A percentile compares a stretch with the other conserved stretches of the same genome.
phyloP scores from a whole-genome alignment of 768 basidiomycete genomes.

The Leccinum subtestaceum region DNA sequence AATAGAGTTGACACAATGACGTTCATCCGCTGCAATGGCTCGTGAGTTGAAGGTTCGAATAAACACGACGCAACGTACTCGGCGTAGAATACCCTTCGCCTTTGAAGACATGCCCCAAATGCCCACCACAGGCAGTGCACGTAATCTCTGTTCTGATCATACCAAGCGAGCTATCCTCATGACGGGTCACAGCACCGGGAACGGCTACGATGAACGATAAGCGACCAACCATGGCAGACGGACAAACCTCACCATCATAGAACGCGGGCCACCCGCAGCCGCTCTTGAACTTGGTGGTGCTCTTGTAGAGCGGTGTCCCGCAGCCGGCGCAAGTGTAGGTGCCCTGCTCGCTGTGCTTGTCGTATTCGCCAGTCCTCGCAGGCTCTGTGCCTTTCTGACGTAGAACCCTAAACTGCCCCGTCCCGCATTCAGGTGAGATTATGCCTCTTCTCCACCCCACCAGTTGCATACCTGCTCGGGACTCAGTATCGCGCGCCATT shows the following conservation, averaged over 20 bases:
- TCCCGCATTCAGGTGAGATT: background rate
- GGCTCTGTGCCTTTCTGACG: conserved; percentile 86
- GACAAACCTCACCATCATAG: conserved; percentile 68
- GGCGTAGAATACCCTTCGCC: conserved; percentile 83
- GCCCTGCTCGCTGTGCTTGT: conserved; percentile 63
- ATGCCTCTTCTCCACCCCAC: background rate
- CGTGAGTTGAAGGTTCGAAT: background rate
- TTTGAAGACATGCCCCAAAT: conserved; percentile 94
- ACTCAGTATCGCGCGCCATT: conserved; percentile 81
- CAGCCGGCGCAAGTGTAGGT: conserved; percentile 81
- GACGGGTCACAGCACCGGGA: conserved; percentile 81
- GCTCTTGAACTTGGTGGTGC: conserved; percentile 85
- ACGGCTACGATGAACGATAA: conserved; percentile 53
- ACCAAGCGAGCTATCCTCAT: conserved; percentile 67
- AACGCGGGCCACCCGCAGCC: conserved; percentile 99
- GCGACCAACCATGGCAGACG: background rate
- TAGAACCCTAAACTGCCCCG: conserved; percentile 72
- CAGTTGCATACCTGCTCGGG: conserved; percentile 64
- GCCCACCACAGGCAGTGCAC: conserved; percentile 88
- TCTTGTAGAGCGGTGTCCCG: conserved; percentile 81
- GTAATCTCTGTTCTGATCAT: conserved; percentile 82
- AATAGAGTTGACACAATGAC: conserved; percentile 88
- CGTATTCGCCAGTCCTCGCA: conserved; percentile 76
- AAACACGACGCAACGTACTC: conserved; percentile 43
- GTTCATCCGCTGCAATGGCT: conserved; percentile 60